Conservation (phyloP, 805 yeast species). For the Wickerhamiella vanderwaltii region DNA sequence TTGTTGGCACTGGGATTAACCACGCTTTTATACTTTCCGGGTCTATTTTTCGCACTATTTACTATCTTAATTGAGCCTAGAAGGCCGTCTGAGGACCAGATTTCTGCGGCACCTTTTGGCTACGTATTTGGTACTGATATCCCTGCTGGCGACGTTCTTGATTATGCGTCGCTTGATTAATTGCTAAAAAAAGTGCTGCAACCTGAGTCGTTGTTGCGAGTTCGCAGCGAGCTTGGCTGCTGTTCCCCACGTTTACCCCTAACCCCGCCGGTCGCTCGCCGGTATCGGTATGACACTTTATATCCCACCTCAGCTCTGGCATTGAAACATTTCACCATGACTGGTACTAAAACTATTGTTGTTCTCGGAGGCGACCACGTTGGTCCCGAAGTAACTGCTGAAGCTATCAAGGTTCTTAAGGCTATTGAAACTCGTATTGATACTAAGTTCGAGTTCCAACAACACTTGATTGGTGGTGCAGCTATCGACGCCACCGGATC, state of each 20-base stretch:
- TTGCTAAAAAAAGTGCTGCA: no score
- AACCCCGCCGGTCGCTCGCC: conserved; percentile 11
- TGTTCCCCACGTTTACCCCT: conserved; percentile 9
- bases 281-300: no score
- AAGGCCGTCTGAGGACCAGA: conserved; percentile 7
- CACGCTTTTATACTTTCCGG: conserved; percentile 9
- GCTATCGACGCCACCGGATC: conserved; percentile 94
- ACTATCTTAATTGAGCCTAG: conserved; percentile 5
- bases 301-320: no score
- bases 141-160: conserved; percentile 4
- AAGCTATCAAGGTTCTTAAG: conserved; percentile 81
- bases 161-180: conserved; percentile 2
- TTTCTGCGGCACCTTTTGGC: conserved; percentile 7
- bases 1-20: conserved; percentile 1
- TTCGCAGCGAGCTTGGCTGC: no score
- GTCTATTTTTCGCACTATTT: conserved; percentile 7
- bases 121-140: conserved; percentile 8
- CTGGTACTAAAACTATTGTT: conserved; percentile 54
- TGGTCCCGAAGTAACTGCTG: conserved; percentile 79
- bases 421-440: conserved; percentile 52
- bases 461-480: conserved; percentile 94
- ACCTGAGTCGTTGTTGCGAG: background rate
- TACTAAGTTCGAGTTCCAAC: conserved; percentile 59
- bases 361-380: conserved; percentile 95
- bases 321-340: conserved; percentile 13